A percentile compares a stretch with the other conserved stretches of the same genome.
These are phyloP conservation scores for Agaricales sp. DNA, from an alignment of 1,284 basidiomycete genomes.

Conservation along the genomic window DNA sequence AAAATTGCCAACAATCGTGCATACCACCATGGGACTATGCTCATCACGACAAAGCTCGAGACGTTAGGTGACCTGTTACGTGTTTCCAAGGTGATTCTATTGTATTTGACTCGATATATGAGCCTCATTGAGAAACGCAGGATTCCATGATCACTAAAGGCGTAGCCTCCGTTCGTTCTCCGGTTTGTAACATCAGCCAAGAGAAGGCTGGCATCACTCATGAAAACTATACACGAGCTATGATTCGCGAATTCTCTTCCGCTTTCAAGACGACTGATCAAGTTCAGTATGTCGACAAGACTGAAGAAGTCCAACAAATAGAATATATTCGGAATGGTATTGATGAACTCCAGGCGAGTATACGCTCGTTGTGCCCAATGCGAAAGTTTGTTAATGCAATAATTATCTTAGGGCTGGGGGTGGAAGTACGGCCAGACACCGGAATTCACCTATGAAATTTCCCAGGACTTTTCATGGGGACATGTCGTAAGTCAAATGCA, in stretches of 20 bases:
- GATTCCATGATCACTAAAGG: slow-evolving; percentile 76
- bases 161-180: slow-evolving; percentile 86
- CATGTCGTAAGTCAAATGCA: slow-evolving; percentile 38
- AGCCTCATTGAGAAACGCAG: slow-evolving; percentile 24
- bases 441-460: slow-evolving; percentile 67
- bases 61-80: slow-evolving; percentile 66
- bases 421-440: slow-evolving; percentile 95
- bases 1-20: slow-evolving; percentile 88
- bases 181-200: slow-evolving; percentile 76
- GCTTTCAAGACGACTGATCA: slow-evolving; percentile 8
- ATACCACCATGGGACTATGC: slow-evolving; percentile 99
- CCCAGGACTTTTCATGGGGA: slow-evolving; percentile 47
- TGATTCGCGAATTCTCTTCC: slow-evolving; percentile 36
- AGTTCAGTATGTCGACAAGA: slow-evolving; percentile 31
- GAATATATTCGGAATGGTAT: slow-evolving; percentile 59
- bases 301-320: slow-evolving; percentile 31
- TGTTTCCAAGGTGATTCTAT: slow-evolving; percentile 60
- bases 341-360: slow-evolving; percentile 56
- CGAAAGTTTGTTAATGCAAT: not conserved
- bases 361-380: not conserved
- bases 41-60: slow-evolving; percentile 73
- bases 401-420: slow-evolving; percentile 64
- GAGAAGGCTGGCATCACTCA: slow-evolving; percentile 51
- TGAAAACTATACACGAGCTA: slow-evolving; percentile 59
- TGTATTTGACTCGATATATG: slow-evolving; percentile 13